phyloP scores from a whole-genome alignment of 306 rosid species.

The Sesbania bispinosa region DNA sequence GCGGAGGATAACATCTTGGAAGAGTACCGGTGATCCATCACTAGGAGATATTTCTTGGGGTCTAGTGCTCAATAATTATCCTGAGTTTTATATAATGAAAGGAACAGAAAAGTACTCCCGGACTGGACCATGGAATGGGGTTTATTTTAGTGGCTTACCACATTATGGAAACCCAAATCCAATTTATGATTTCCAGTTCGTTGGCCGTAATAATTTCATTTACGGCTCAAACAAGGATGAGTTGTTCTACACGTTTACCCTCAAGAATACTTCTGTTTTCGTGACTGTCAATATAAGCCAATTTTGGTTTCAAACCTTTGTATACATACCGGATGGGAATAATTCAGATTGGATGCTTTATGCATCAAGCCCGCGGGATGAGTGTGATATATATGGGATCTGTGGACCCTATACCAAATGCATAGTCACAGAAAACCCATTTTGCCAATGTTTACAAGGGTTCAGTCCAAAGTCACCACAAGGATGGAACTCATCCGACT shows the following conservation, averaged over 20 bases:
- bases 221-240: conserved; percentile 21
- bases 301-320: neutral
- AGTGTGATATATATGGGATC: neutral
- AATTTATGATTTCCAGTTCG: neutral
- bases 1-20: conserved; percentile 18
- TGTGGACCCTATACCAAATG: conserved; percentile 45
- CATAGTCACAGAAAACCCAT: neutral
- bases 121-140: conserved; percentile 37
- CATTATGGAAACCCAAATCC: neutral
- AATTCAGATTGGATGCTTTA: neutral
- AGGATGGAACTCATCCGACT: neutral
- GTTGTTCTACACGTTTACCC: conserved; percentile 1
- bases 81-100: conserved; percentile 15
- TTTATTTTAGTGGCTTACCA: conserved; percentile 6
- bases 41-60: neutral
- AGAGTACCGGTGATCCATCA: conserved; percentile 25
- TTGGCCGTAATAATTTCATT: neutral
- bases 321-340: neutral
- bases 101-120: neutral
- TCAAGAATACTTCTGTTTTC: neutral
- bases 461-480: conserved; percentile 32
- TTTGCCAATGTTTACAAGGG: conserved; percentile 39
- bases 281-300: neutral
- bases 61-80: conserved; percentile 5
- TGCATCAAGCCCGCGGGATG: neutral